Evolutionary conservation across 1,284 basidiomycete species (phyloP), one percentile per base, ranked within the genome.

Genomic region (Earliella scabrosa): DNA sequence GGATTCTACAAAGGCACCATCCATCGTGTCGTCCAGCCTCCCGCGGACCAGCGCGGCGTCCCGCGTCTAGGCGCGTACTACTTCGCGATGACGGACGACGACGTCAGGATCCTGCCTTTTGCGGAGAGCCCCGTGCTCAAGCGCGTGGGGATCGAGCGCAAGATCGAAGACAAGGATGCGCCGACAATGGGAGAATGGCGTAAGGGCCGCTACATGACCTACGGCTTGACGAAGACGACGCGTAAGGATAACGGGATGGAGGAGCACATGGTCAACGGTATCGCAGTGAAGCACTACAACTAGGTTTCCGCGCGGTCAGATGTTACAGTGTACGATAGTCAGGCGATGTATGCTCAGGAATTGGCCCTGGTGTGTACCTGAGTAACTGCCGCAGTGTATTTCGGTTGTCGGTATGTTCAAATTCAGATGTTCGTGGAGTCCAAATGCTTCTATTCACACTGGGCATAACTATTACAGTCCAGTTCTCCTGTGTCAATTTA

Each of bases 1-100:
- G 79, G 78, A 4, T 76, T 73, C 62, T 72, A 78, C 67, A 75
- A 74, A 57, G 69, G 68, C 11, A 73, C 67, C 2, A 67, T 70
- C 24, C 68, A 68, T 57, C 70, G 76, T 56, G 79, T 82, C 26
- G 58, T 76, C 13, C 73, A 77, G 54, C 81, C 79, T 0, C 80
- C 80, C 1, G 60, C 67, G 2, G 82, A 84, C 62, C 82, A 84
- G 60, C 75, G 69, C 5, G 70, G 75, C 24, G 69, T 73, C 51
- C 68, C 77, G 41, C 74, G 82, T 20, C 72, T 83, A 8, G 82
- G 82, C 10, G 73, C 81, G 1, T 79, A 84, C 60, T 83, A 83
- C 68, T 84, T 85, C 65, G 70, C 59, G 0, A 52, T 54, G 45
- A 39, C 64, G 2, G 53, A 63, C 35, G 63, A 64, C 52, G 53